Conservation (phyloP, 2,329 filamentous ascomycete species). For the Magnaporthiopsis incrustans region DNA sequence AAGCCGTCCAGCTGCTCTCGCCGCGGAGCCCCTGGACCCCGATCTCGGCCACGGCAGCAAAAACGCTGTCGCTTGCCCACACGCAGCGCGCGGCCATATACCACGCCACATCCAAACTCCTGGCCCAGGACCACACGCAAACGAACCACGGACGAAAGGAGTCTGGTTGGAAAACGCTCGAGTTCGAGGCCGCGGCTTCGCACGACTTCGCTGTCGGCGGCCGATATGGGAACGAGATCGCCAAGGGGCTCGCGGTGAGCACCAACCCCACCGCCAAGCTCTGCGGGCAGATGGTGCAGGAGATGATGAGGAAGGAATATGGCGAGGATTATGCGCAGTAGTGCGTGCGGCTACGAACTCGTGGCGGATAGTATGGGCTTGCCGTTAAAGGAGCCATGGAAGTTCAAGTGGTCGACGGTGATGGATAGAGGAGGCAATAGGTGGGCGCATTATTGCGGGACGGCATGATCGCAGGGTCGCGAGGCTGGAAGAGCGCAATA, state of each 20-base stretch:
- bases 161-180: conserved; percentile 39
- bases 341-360: neutral
- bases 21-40: conserved; percentile 40
- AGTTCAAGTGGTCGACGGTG: neutral
- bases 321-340: conserved; percentile 20
- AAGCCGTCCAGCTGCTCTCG: conserved; percentile 50
- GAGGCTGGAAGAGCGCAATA: too few relatives aligned
- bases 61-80: conserved; percentile 60
- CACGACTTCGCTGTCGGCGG: conserved; percentile 57
- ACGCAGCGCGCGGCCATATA: conserved; percentile 64
- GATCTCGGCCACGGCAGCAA: conserved; percentile 56
- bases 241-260: conserved; percentile 54
- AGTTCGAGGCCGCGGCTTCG: conserved; percentile 56
- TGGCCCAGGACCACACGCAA: conserved; percentile 26
- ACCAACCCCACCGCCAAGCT: conserved; percentile 63
- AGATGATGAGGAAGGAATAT: conserved; percentile 64
- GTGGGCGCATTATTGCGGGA: neutral
- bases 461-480: neutral
- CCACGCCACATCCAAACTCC: conserved; percentile 47
- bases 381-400: neutral
- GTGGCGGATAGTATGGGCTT: neutral
- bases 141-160: conserved; percentile 34
- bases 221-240: conserved; percentile 57
- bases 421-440: neutral
- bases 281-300: conserved; percentile 60